phyloP scores from a whole-genome alignment of 2,329 filamentous ascomycete genomes.

The Talaromyces islandicus region DNA sequence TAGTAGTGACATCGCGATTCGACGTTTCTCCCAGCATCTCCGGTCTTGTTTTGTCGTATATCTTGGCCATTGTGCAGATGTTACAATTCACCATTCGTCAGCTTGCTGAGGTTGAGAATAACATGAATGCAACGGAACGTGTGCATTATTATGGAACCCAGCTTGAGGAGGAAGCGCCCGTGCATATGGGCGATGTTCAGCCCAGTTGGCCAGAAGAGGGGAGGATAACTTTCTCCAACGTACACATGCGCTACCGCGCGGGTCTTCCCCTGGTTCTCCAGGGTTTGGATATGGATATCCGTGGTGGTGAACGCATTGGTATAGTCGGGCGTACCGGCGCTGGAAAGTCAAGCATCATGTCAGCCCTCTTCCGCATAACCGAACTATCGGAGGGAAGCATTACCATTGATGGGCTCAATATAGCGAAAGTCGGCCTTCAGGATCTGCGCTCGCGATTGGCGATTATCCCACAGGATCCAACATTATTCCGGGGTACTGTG shows the following conservation, averaged over 20 bases:
- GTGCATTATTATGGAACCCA: conserved; percentile 82
- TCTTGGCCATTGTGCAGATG: conserved; percentile 88
- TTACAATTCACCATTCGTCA: conserved; percentile 90
- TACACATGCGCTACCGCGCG: conserved; percentile 71
- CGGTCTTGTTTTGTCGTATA: conserved; percentile 83
- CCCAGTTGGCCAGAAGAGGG: conserved; percentile 79
- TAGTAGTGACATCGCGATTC: conserved; percentile 86
- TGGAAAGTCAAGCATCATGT: conserved; percentile 43
- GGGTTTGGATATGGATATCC: conserved; percentile 50
- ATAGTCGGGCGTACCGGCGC: conserved; percentile 43
- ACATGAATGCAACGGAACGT: conserved; percentile 94
- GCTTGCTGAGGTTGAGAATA: conserved; percentile 90
- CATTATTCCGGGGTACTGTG: conserved; percentile 39
- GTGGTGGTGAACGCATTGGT: conserved; percentile 43
- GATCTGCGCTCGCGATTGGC: conserved; percentile 39
- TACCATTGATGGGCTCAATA: conserved; percentile 40
- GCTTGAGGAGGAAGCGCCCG: conserved; percentile 82
- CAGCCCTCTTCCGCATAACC: conserved; percentile 38
- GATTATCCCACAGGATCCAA: conserved; percentile 43
- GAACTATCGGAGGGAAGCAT: conserved; percentile 37
- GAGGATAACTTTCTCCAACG: conserved; percentile 68
- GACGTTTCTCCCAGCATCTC: conserved; percentile 73
- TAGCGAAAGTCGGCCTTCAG: conserved; percentile 33
- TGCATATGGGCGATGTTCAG: conserved; percentile 66
- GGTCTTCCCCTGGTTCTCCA: conserved; percentile 67